A percentile compares a stretch with the other conserved stretches of the same genome.
phyloP scores from a whole-genome alignment of 2,329 filamentous ascomycete species.

The Clonostachys rosea region DNA sequence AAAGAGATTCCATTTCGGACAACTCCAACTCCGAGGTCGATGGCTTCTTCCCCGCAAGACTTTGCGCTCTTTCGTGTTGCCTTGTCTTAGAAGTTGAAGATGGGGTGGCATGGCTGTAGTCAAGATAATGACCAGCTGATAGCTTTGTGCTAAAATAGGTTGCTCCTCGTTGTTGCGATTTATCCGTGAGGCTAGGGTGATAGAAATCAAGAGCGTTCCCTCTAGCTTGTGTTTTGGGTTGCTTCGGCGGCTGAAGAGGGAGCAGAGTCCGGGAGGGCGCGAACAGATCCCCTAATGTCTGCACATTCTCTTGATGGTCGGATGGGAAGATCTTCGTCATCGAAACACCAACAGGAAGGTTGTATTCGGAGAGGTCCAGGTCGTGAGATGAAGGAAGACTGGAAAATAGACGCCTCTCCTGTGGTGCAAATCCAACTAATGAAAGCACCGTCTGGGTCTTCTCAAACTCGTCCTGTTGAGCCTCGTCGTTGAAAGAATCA shows the following conservation, averaged over 20 bases:
- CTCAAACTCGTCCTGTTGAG: constrained; percentile 33
- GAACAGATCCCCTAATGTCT: constrained; percentile 71
- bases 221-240: constrained; percentile 65
- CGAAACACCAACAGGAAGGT: constrained; percentile 70
- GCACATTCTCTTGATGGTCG: constrained; percentile 38
- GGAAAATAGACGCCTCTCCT: constrained; percentile 77
- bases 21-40: constrained; percentile 51
- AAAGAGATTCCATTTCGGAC: constrained; percentile 68
- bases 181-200: constrained; percentile 49
- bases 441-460: constrained; percentile 56
- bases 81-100: constrained; percentile 52
- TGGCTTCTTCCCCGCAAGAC: constrained; percentile 55
- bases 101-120: constrained; percentile 61
- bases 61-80: constrained; percentile 69
- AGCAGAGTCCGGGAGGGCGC: constrained; percentile 62
- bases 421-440: constrained; percentile 69
- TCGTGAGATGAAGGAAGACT: constrained; percentile 54
- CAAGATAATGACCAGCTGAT: constrained; percentile 64
- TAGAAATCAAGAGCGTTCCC: constrained; percentile 50
- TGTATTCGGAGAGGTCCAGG: constrained; percentile 29
- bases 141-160: constrained; percentile 65
- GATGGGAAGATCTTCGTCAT: constrained; percentile 26
- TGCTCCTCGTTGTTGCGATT: constrained; percentile 45
- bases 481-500: constrained; percentile 17
- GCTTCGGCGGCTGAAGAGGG: constrained; percentile 66